Percentiles rank a stretch among this genome's conserved stretches.
Evolutionary conservation across 371 early-diverging fungal species (phyloP).

Genomic region (Syncephalastrum sp.): DNA sequence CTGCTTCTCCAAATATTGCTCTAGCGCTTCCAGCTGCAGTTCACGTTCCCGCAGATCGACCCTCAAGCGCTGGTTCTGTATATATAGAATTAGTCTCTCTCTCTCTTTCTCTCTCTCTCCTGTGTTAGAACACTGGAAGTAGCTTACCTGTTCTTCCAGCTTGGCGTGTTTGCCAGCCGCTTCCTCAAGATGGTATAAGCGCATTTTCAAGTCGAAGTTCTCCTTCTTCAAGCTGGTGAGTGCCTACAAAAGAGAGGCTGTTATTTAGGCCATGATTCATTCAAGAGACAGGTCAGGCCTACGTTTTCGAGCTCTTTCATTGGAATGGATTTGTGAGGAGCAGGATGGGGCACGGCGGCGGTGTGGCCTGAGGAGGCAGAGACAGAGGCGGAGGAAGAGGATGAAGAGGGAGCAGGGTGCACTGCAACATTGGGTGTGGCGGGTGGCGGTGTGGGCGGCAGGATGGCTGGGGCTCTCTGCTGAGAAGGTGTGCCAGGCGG

Average conservation of each 20-base stretch:
- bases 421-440: too few species aligned
- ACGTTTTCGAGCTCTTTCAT: conserved; percentile 9
- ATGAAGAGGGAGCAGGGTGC: too few species aligned
- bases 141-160: conserved; percentile 1
- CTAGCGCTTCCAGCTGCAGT: conserved; percentile 7
- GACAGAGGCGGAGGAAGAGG: too few species aligned
- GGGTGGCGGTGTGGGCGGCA: too few species aligned
- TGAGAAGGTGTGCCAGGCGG: too few species aligned
- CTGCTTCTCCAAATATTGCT: conserved; percentile 1
- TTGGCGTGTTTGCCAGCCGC: conserved; percentile 1
- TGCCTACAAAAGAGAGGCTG: conserved; percentile 23
- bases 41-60: conserved; percentile 15
- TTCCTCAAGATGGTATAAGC: conserved; percentile 33
- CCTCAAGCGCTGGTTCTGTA: conserved; percentile 14
- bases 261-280: too few species aligned
- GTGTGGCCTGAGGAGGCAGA: too few species aligned
- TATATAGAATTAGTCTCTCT: neutral
- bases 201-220: conserved; percentile 46
- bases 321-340: neutral
- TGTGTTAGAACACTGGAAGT: neutral
- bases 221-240: conserved; percentile 45
- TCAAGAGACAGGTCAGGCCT: neutral
- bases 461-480: too few species aligned
- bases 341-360: too few species aligned
- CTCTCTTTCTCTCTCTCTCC: too few species aligned